phyloP scores from a whole-genome alignment of 306 rosid species.

The Quercus gilva region DNA sequence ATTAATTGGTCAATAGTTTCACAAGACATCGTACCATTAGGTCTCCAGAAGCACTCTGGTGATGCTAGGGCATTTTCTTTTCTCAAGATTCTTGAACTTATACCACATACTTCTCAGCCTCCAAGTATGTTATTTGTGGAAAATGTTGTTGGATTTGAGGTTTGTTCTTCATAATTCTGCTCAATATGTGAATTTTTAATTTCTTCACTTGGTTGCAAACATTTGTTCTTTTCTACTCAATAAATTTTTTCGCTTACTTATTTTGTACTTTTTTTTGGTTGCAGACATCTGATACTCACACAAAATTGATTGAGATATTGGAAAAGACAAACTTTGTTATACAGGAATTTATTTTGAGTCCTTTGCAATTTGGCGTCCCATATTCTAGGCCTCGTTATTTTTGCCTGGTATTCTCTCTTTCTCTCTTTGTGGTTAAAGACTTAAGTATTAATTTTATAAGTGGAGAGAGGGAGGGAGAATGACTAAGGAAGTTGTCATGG shows the following conservation, averaged over 20 bases:
- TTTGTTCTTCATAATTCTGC: conserved; percentile 29
- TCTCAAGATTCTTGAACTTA: conserved; percentile 88
- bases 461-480: no score
- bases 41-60: conserved; percentile 86
- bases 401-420: conserved; percentile 69
- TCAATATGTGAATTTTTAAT: conserved; percentile 11
- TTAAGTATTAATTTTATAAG: no score
- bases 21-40: conserved; percentile 43
- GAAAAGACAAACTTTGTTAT: conserved; percentile 51
- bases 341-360: conserved; percentile 89
- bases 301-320: conserved; percentile 70
- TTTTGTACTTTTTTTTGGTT: conserved; percentile 4
- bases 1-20: conserved; percentile 19
- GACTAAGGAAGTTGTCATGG: no score
- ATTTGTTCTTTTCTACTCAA: conserved; percentile 18
- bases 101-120: conserved; percentile 55
- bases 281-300: conserved; percentile 89
- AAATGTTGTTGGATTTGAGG: conserved; percentile 98
- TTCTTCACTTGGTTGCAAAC: conserved; percentile 27
- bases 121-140: conserved; percentile 83
- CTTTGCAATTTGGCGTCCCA: conserved; percentile 91
- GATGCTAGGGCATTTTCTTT: conserved; percentile 94
- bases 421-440: neutral
- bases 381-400: conserved; percentile 96
- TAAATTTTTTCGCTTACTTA: conserved; percentile 6